Percentiles rank a stretch among this genome's conserved stretches.
phyloP scores from a whole-genome alignment of 352 stramenopile species.

The Globisporangium middletonii region DNA sequence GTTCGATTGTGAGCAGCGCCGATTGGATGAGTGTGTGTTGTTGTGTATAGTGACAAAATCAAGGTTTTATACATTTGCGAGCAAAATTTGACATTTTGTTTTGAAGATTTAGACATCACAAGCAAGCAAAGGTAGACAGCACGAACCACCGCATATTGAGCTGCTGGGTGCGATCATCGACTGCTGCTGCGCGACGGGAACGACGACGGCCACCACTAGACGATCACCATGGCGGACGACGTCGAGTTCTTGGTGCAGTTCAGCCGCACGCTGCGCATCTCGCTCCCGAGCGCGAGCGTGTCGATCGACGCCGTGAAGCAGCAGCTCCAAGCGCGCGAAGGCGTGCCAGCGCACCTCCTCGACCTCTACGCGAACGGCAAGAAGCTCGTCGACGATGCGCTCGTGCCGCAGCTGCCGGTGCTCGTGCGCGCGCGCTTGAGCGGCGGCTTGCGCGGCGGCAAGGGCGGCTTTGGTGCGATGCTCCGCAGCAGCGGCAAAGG shows the following conservation, averaged over 20 bases:
- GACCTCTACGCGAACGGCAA: slow-evolving; percentile 59
- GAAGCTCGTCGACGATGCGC: slow-evolving; percentile 34
- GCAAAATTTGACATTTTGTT: no score
- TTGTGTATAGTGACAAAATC: no score
- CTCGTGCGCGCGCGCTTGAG: slow-evolving; percentile 60
- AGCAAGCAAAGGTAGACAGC: no score
- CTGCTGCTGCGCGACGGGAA: no score
- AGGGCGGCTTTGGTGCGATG: slow-evolving; percentile 85
- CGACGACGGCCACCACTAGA: background rate
- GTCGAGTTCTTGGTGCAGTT: slow-evolving; percentile 80
- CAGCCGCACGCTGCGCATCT: slow-evolving; percentile 67
- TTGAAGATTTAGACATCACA: no score
- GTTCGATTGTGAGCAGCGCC: no score
- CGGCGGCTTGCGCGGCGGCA: slow-evolving; percentile 65
- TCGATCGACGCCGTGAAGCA: slow-evolving; percentile 33
- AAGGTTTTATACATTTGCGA: no score
- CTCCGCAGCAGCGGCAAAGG: slow-evolving; percentile 75
- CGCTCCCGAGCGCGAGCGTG: slow-evolving; percentile 31
- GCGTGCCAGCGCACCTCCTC: slow-evolving; percentile 37
- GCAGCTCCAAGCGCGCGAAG: slow-evolving; percentile 35
- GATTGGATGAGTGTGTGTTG: no score
- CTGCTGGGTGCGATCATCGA: no score
- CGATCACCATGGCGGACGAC: slow-evolving; percentile 35
- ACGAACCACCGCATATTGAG: no score
- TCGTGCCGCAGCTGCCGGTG: slow-evolving; percentile 38